Base-by-base conservation (phyloP, 495 filamentous ascomycete species). In the Penicilliopsis zonata region DNA sequence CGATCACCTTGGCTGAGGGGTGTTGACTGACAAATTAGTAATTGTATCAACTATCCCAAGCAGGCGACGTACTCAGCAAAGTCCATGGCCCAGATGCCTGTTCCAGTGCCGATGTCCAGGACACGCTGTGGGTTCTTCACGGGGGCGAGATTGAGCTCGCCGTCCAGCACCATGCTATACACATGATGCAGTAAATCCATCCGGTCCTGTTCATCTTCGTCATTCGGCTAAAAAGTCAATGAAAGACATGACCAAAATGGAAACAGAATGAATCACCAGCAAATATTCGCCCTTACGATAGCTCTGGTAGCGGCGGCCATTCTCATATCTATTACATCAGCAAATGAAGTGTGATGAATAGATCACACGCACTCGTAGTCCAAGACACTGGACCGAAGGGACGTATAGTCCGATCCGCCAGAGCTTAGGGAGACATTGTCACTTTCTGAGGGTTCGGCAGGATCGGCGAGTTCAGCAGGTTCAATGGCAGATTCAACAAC, bases 251-350 rank as follows among this genome's bases (percentile, higher is more conserved):
- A 19, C 13, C 25, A 27, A 18, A 32, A 30, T 23, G 22, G 20
- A 16, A 18, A 23, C 18, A 27, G 5, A 27, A 13, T 18, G 40
- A 35, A 21, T 40, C 46, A 42, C 47, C 46, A 52, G 36, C 21
- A 23, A 6, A 23, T 78, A 80, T 18, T 58, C 52, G 17, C 76
- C 76, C 42, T 76, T 70, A 31, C 72, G 55, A 41, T 74, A 80
- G 33, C 59, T 58, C 42, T 80, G 74, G 43, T 81, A 81, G 22
- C 75, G 61, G 20, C 76, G 53, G n/a, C 77, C 77, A 40, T 78
- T 78, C 41, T 82, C 50, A 33, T 59, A 59, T 20, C 54, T 47
- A 36, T 50, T n/a, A 61, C n/a, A n/a, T n/a, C n/a, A n/a, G n/a
- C n/a, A n/a, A n/a, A n/a, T n/a, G n/a, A n/a, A n/a, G n/a, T n/a